Evolutionary conservation across 2,329 filamentous ascomycete species (phyloP), one percentile per base, ranked within the genome.

Genomic region (Verticillium albo-atrum): DNA sequence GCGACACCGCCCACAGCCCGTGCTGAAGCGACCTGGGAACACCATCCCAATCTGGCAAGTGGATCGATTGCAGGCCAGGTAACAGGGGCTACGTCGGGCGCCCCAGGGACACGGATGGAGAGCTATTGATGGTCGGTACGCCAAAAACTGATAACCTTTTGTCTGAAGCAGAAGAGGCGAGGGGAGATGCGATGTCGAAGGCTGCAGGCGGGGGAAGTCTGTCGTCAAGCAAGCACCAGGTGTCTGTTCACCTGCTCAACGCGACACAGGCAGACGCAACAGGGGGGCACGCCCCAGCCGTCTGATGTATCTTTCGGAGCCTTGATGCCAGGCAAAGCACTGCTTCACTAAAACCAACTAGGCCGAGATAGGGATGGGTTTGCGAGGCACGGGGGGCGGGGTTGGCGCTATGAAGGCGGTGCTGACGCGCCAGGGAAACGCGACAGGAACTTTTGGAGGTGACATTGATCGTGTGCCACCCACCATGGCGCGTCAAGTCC

Each of bases 21-120:
- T 68, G 57, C 66, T 70, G 63, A 70, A 70, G 35, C 64, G 68
- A 25, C 68, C 68, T 42, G 68, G 68, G 32, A 71, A 71, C 9
- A 71, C 68, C 68, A 70, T 70, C 47, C 47, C 28, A 9, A 30
- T 23, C 42, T 50, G 42, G 42, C 42, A 26, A 50, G 42, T 50
- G 42, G 20, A 50, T 25, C 42, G 20, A 50, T 50, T 10, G 42
- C 42, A 50, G 10, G 42, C 4, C n/a, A 50, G 25, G 20, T 6
- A 25, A 23, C 20, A 25, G 3, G 20, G 42, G 6, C 25, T 6
- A 10, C 42, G 42, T 50, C n/a, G 42, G 14, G n/a, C 9, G 42
- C 42, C 42, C 42, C 42, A 9, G 14, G 42, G 7, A 23, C 9
- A 23, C 42, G 4, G 42, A 15, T 50, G 10, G 42, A 50, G 42